A percentile compares a stretch with the other conserved stretches of the same genome.
These are phyloP conservation scores for Mycena indigotica DNA, from an alignment of 768 basidiomycete species.

Conservation along the genomic window DNA sequence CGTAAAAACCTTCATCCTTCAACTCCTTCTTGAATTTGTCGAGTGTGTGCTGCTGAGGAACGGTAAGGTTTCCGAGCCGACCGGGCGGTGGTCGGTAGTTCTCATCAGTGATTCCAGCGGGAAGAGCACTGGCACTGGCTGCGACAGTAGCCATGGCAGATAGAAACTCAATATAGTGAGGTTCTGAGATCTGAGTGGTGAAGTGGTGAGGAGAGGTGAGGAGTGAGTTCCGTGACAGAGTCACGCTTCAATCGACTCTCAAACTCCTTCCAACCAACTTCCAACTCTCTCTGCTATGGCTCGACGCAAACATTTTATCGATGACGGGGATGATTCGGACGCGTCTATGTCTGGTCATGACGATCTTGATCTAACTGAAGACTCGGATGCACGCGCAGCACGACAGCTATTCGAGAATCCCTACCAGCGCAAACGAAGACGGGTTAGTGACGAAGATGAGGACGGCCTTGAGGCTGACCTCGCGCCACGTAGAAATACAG, in stretches of 20 bases:
- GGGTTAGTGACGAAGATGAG: slow-evolving; percentile 68
- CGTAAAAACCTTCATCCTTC: slow-evolving; percentile 59
- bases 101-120: slow-evolving; percentile 61
- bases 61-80: slow-evolving; percentile 75
- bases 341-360: slow-evolving; percentile 34
- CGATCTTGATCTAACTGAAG: slow-evolving; percentile 47
- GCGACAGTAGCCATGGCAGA: slow-evolving; percentile 15
- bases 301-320: slow-evolving; percentile 72
- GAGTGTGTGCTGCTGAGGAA: slow-evolving; percentile 62
- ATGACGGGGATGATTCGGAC: slow-evolving; percentile 67
- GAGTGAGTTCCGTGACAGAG: too few relatives aligned
- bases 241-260: background rate
- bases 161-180: background rate
- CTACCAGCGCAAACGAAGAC: slow-evolving; percentile 69
- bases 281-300: too few relatives aligned
- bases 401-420: slow-evolving; percentile 77
- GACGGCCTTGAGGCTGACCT: slow-evolving; percentile 51
- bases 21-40: slow-evolving; percentile 70
- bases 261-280: background rate
- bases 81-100: slow-evolving; percentile 72
- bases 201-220: too few relatives aligned
- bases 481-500: slow-evolving; percentile 25
- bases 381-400: slow-evolving; percentile 71
- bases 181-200: too few relatives aligned
- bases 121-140: slow-evolving; percentile 58